Conservation (phyloP, 176 grass and related monocot species). For the Rhynchospora breviuscula region DNA sequence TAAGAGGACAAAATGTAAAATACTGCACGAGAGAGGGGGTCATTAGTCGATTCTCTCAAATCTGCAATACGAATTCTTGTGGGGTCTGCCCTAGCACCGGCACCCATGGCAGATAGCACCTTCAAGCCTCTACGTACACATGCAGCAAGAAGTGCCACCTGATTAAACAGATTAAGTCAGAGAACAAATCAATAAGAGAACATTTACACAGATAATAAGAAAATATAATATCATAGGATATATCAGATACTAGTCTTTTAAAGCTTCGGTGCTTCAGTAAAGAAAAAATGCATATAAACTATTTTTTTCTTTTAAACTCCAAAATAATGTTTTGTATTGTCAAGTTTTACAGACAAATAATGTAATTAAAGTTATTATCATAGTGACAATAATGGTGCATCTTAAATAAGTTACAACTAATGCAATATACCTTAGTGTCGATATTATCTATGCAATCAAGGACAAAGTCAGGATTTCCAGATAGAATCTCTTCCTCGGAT, state of each 20-base stretch:
- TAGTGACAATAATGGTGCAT: neutral
- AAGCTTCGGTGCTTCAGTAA: neutral
- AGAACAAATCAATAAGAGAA: neutral
- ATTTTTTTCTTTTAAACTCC: neutral
- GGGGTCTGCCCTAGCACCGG: constrained; percentile 91
- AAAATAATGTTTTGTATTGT: neutral
- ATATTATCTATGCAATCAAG: constrained; percentile 99
- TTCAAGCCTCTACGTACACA: constrained; percentile 64
- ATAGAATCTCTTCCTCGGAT: constrained; percentile 78
- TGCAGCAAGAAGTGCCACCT: constrained; percentile 85
- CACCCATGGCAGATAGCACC: constrained; percentile 93
- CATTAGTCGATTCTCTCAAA: constrained; percentile 88
- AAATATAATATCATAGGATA: neutral
- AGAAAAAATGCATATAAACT: neutral
- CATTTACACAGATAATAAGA: neutral
- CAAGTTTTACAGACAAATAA: neutral
- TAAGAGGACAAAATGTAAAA: constrained; percentile 8
- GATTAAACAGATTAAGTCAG: neutral
- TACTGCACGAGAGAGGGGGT: constrained; percentile 84
- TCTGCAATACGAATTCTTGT: constrained; percentile 91
- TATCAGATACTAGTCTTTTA: neutral
- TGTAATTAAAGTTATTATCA: neutral
- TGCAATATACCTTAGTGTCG: constrained; percentile 67
- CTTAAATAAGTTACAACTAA: neutral
- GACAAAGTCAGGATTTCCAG: constrained; percentile 90